Evolutionary conservation across 2,329 filamentous ascomycete genomes (phyloP), one percentile per base, ranked within the genome.

Genomic region (Colletotrichum euphorbiae): DNA sequence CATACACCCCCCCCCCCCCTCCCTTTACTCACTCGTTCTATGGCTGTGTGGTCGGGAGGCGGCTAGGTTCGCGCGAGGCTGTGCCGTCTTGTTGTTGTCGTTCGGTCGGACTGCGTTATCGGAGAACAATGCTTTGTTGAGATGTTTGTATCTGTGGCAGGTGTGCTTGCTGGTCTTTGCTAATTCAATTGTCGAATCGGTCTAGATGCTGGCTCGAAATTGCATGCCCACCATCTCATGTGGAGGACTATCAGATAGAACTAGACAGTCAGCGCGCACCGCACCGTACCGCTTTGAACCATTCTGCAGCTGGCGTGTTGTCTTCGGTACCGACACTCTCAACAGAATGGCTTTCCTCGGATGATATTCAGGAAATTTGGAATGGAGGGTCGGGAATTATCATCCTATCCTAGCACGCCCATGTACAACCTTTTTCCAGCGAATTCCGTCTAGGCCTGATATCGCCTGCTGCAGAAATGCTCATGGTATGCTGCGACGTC

Each of bases 61-160:
- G 31, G 52, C 45, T 40, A 58, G 31, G 19, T 60, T 69, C 24
- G 42, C 54, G 42, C 42, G 48, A 59, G 66, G 48, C 61, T 69
- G 54, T 69, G 61, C 66, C 66, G 61, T 33, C 48, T n/a, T 54
- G 21, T 33, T 54, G 21, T 33, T 46, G 3, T 36, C 50, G 33
- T 40, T 21, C 51, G 31, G 62, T 40, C 13, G 36, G 48, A n/a
- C 52, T 45, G 61, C 48, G 61, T 50, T 55, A 43, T 60, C 40
- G 55, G 61, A 67, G 48, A 56, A 69, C 66, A 69, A 69, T 69
- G 61, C 61, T 66, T 66, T 69, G 66, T 68, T 38, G 46, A 28
- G 21, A 21, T 17, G 55, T 19, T 6, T 13, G 3, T 31, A 24
- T 31, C 15, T 46, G 21, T 17, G 11, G 28, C 6, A n/a, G 40